These are phyloP conservation scores for Clathrus columnatus DNA, from an alignment of 768 basidiomycete species.

Conservation along the genomic window DNA sequence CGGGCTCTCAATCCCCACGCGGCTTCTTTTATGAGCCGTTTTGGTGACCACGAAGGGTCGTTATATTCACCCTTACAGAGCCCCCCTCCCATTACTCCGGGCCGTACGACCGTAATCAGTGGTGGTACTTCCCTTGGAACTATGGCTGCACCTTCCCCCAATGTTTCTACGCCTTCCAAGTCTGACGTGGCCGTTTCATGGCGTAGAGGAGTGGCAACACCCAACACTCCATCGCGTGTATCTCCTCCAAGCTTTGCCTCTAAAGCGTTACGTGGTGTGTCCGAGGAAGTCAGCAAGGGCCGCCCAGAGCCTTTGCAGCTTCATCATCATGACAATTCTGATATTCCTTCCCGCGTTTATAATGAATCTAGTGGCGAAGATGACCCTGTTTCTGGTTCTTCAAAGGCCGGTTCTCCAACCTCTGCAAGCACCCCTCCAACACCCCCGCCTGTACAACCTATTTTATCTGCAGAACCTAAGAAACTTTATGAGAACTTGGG, in stretches of 20 bases:
- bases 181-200: conserved; percentile 74
- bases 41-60: conserved; percentile 27
- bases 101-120: conserved; percentile 58
- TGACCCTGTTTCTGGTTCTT: conserved; percentile 47
- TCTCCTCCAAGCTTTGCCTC: conserved; percentile 30
- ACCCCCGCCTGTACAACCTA: conserved; percentile 62
- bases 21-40: conserved; percentile 22
- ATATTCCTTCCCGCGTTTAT: conserved; percentile 32
- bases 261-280: not conserved
- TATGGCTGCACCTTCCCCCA: conserved; percentile 33
- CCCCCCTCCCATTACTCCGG: conserved; percentile 44
- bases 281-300: conserved; percentile 23
- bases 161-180: conserved; percentile 47
- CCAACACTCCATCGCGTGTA: conserved; percentile 43
- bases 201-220: conserved; percentile 53
- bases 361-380: conserved; percentile 46
- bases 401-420: conserved; percentile 32
- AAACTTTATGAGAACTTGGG: conserved; percentile 84
- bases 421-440: conserved; percentile 50
- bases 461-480: conserved; percentile 82
- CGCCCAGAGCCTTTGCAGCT: conserved; percentile 59
- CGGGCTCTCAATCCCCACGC: conserved; percentile 42
- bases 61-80: conserved; percentile 12
- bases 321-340: conserved; percentile 27
- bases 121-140: conserved; percentile 64